phyloP scores from a whole-genome alignment of 2,329 filamentous ascomycete genomes.

The Penicillium sp. region DNA sequence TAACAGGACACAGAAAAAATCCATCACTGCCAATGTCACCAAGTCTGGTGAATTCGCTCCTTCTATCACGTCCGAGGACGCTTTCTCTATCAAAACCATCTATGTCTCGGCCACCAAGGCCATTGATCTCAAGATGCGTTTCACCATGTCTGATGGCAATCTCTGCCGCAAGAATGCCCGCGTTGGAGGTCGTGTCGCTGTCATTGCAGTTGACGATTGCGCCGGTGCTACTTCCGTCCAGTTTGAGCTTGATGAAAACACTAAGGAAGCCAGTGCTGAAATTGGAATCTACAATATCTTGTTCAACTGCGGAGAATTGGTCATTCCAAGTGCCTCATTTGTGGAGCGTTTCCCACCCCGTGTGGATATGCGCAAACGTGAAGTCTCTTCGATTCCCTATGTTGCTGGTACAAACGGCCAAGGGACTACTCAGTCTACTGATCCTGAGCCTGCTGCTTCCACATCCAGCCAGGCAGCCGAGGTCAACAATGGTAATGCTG shows the following conservation, averaged over 20 bases:
- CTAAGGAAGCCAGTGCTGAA: constrained; percentile 62
- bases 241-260: constrained; percentile 62
- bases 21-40: constrained; percentile 50
- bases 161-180: constrained; percentile 74
- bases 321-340: not conserved
- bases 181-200: constrained; percentile 63
- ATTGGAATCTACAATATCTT: constrained; percentile 54
- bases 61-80: constrained; percentile 58
- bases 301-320: constrained; percentile 25
- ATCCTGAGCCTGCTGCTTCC: not conserved
- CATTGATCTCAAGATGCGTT: constrained; percentile 80
- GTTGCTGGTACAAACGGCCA: not conserved
- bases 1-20: constrained; percentile 51
- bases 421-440: not conserved
- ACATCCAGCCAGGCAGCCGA: not conserved
- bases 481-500: not conserved
- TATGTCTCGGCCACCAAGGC: constrained; percentile 74
- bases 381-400: constrained; percentile 6
- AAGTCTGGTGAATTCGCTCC: constrained; percentile 54
- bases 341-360: not conserved
- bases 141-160: constrained; percentile 79
- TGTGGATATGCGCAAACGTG: constrained; percentile 9
- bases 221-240: constrained; percentile 84
- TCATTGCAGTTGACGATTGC: constrained; percentile 82
- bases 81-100: constrained; percentile 75